A percentile compares a stretch with the other conserved stretches of the same genome.
Conservation (phyloP, 495 filamentous ascomycete species). For the Penicillium salamii region DNA sequence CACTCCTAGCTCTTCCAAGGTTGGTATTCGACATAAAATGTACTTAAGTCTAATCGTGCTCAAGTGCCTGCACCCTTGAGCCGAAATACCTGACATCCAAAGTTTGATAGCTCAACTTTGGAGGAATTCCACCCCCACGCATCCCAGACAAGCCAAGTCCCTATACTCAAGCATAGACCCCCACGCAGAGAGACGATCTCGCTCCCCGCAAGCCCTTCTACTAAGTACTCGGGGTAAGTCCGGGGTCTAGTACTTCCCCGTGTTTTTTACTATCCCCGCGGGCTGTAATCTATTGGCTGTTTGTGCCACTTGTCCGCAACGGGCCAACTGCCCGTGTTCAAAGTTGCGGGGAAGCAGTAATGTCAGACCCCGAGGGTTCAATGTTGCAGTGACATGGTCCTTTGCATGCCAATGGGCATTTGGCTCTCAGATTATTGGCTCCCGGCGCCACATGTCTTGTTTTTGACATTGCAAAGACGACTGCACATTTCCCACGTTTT, state of each 20-base stretch:
- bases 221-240: not conserved
- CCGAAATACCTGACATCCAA: no score
- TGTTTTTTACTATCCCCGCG: slow-evolving; percentile 10
- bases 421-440: not conserved
- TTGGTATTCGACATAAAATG: no score
- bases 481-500: slow-evolving; percentile 36
- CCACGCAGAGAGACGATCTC: slow-evolving; percentile 3
- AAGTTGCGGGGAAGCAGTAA: not conserved
- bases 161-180: not conserved
- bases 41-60: no score
- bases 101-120: not conserved
- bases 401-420: not conserved
- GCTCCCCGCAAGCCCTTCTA: not conserved
- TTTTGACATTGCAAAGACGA: not conserved
- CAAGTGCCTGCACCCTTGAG: no score
- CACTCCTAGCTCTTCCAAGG: no score
- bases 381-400: not conserved
- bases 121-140: not conserved
- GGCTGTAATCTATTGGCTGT: not conserved
- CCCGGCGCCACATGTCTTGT: slow-evolving; percentile 1
- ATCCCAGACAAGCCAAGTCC: not conserved
- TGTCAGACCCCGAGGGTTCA: not conserved
- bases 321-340: not conserved
- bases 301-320: not conserved
- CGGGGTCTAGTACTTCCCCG: slow-evolving; percentile 12